phyloP scores from a whole-genome alignment of 1,284 basidiomycete species.

The Paramarasmius palmivorus region DNA sequence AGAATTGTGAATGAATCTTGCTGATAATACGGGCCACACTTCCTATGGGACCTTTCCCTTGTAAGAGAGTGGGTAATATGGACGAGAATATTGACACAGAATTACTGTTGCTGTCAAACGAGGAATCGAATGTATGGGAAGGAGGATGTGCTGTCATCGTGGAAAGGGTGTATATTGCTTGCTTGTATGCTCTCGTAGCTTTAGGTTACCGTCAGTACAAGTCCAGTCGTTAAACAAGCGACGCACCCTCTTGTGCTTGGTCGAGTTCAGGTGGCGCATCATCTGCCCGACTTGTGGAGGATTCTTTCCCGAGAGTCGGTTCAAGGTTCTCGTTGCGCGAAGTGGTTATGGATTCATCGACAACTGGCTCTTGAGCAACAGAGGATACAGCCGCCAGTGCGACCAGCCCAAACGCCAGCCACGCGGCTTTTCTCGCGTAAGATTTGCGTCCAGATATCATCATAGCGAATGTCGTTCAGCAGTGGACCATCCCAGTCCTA shows the following conservation, averaged over 20 bases:
- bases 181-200: slow-evolving; percentile 73
- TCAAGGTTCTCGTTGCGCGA: slow-evolving; percentile 9
- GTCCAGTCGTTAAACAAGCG: slow-evolving; percentile 1
- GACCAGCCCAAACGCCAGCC: slow-evolving; percentile 58
- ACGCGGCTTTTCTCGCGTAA: slow-evolving; percentile 58
- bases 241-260: slow-evolving; percentile 49
- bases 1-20: slow-evolving; percentile 59
- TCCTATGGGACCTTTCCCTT: slow-evolving; percentile 72
- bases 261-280: slow-evolving; percentile 32
- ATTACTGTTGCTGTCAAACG: slow-evolving; percentile 36
- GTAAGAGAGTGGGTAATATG: slow-evolving; percentile 58
- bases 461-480: background rate
- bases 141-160: slow-evolving; percentile 60
- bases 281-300: background rate
- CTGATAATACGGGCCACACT: slow-evolving; percentile 62
- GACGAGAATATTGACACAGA: slow-evolving; percentile 59
- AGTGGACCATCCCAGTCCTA: background rate
- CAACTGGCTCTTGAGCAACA: slow-evolving; percentile 32
- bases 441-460: slow-evolving; percentile 21
- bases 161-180: slow-evolving; percentile 64
- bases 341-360: slow-evolving; percentile 18
- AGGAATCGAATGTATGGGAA: slow-evolving; percentile 53
- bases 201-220: slow-evolving; percentile 2
- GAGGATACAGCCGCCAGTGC: slow-evolving; percentile 42
- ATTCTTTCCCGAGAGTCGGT: background rate